Evolutionary conservation across 129 eudicot genomes (phyloP).

Genomic region (Glebionis coronaria): DNA sequence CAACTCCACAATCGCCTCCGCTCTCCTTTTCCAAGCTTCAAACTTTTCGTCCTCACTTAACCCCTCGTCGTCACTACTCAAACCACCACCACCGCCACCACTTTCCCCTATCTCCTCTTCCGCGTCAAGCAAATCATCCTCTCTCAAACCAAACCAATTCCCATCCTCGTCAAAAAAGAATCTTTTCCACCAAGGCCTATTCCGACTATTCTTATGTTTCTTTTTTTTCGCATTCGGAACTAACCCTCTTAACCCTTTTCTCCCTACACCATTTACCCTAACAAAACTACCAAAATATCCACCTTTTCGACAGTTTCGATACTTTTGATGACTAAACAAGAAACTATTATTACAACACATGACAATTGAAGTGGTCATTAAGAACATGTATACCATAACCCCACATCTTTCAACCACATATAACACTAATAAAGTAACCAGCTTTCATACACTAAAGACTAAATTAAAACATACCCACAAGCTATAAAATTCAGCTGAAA

Average conservation of each 20-base stretch:
- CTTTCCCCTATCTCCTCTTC: constrained; percentile 35
- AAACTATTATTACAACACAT: constrained; percentile 42
- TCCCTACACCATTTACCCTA: constrained; percentile 27
- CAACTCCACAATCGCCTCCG: constrained; percentile 82
- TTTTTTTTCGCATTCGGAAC: constrained; percentile 68
- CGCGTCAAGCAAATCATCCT: constrained; percentile 62
- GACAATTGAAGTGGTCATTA: constrained; percentile 87
- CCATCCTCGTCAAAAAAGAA: constrained; percentile 86
- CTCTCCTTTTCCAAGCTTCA: constrained; percentile 90
- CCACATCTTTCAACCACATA: constrained; percentile 77
- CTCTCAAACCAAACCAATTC: constrained; percentile 83
- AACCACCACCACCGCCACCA: too few relatives aligned
- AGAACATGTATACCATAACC: constrained; percentile 53
- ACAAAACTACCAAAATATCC: constrained; percentile 26
- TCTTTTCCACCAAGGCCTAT: constrained; percentile 74
- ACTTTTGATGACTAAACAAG: constrained; percentile 31
- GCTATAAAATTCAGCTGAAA: background rate
- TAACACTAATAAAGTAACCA: constrained; percentile 23
- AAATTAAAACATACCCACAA: constrained; percentile 30
- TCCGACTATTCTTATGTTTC: constrained; percentile 37
- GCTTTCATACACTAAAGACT: constrained; percentile 14
- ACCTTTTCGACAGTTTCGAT: constrained; percentile 19
- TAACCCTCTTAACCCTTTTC: constrained; percentile 39
- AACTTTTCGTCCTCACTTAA: constrained; percentile 67
- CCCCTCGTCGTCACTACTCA: constrained; percentile 36